Conservation (phyloP, 345 rosid genomes). For the Melaleuca quinquenervia region DNA sequence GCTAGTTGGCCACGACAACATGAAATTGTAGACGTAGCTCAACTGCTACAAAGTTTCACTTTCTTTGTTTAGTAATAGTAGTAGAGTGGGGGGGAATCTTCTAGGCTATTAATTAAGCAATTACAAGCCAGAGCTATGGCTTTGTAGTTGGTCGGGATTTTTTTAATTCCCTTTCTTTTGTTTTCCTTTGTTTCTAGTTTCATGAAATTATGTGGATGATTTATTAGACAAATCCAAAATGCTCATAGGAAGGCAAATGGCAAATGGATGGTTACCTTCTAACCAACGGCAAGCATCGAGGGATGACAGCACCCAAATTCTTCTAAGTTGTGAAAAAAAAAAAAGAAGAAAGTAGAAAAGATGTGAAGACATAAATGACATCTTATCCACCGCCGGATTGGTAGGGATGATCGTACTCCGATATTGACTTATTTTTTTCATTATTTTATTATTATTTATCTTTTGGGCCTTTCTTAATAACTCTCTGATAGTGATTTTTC, state of each 20-base stretch:
- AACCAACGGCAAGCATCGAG: neutral
- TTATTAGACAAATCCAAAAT: neutral
- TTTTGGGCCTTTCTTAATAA: neutral
- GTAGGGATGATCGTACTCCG: neutral
- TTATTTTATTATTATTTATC: neutral
- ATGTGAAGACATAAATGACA: neutral
- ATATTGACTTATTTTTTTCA: neutral
- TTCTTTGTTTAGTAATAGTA: neutral
- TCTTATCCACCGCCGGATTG: constrained; percentile 32
- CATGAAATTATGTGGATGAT: neutral
- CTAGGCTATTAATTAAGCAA: neutral
- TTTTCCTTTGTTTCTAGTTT: neutral
- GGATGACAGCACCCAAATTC: neutral
- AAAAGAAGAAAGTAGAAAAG: neutral
- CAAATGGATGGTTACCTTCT: neutral
- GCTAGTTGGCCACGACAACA: neutral
- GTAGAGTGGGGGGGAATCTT: neutral
- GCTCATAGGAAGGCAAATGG: neutral
- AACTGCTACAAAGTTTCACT: constrained; percentile 37
- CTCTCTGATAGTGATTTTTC: neutral
- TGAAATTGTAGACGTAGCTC: constrained; percentile 14
- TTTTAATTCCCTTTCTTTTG: too few species aligned
- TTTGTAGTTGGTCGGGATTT: neutral
- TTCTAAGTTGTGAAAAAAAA: neutral
- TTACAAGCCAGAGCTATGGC: neutral